phyloP scores from a whole-genome alignment of 73 alveolate species.

The Paramecium caudatum region DNA sequence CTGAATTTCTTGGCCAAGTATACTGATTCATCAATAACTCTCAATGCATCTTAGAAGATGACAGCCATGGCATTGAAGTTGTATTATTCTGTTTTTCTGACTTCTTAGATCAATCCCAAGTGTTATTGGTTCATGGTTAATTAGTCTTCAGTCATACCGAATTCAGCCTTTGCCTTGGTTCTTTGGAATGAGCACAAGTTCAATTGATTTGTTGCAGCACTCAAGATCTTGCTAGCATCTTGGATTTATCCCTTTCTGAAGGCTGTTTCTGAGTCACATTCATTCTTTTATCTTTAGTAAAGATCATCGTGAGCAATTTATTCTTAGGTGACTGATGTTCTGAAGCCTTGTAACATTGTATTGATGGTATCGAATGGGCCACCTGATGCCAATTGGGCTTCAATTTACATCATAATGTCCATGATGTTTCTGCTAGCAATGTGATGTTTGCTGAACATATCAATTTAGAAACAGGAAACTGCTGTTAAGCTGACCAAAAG shows the following conservation, averaged over 20 bases:
- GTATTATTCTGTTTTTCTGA: constrained; percentile 60
- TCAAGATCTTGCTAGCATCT: constrained; percentile 58
- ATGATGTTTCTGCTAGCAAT: constrained; percentile 59
- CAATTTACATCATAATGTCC: constrained; percentile 57
- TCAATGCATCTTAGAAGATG: constrained; percentile 62
- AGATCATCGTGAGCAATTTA: constrained; percentile 66
- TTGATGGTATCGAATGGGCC: constrained; percentile 58
- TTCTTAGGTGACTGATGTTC: constrained; percentile 49
- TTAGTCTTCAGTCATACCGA: constrained; percentile 55
- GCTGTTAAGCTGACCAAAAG: constrained; percentile 7
- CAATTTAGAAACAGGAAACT: constrained; percentile 40
- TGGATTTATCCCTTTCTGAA: constrained; percentile 66
- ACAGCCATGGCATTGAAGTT: constrained; percentile 43
- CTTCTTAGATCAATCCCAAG: constrained; percentile 40
- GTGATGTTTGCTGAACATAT: constrained; percentile 56
- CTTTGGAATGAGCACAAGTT: constrained; percentile 27
- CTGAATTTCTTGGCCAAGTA: constrained; percentile 62
- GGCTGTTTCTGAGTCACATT: constrained; percentile 59
- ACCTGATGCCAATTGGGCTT: constrained; percentile 11
- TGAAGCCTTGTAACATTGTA: constrained; percentile 33
- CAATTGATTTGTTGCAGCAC: constrained; percentile 20
- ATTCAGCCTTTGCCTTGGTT: constrained; percentile 65
- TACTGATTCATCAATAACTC: constrained; percentile 58
- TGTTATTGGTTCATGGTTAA: constrained; percentile 66
- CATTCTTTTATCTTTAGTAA: constrained; percentile 59